Evolutionary conservation across 2,329 filamentous ascomycete species (phyloP).

Genomic region (Ciborinia camelliae): DNA sequence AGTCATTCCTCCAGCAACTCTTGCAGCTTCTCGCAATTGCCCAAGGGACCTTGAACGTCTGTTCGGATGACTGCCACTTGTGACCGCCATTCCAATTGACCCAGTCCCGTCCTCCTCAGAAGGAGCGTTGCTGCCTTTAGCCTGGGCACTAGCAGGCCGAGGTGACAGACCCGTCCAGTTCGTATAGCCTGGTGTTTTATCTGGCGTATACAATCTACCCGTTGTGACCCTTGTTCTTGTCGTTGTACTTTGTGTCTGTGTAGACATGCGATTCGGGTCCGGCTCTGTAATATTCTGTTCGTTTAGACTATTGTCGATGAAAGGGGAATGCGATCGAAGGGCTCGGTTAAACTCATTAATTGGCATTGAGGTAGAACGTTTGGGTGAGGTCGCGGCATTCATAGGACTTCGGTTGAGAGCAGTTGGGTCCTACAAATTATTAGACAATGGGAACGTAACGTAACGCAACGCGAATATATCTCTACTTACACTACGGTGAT

Average conservation of each 20-base stretch:
- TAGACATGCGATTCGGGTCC: slow-evolving; percentile 47
- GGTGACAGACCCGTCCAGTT: slow-evolving; percentile 56
- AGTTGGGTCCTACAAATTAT: slow-evolving; percentile 40
- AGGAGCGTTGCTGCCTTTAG: slow-evolving; percentile 44
- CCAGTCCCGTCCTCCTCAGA: slow-evolving; percentile 26
- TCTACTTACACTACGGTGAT: slow-evolving; percentile 48
- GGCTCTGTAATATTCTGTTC: slow-evolving; percentile 46
- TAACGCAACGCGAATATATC: no score
- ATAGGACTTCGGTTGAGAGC: slow-evolving; percentile 38
- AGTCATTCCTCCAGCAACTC: slow-evolving; percentile 33
- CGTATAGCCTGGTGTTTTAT: slow-evolving; percentile 41
- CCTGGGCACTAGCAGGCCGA: slow-evolving; percentile 58
- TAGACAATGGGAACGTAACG: slow-evolving; percentile 20
- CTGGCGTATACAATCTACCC: slow-evolving; percentile 42
- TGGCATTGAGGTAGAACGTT: slow-evolving; percentile 57
- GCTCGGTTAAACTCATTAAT: slow-evolving; percentile 60
- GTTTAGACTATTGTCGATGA: slow-evolving; percentile 48
- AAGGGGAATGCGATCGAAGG: slow-evolving; percentile 58
- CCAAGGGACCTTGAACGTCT: slow-evolving; percentile 59
- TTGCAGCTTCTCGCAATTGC: slow-evolving; percentile 46
- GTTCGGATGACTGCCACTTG: slow-evolving; percentile 50
- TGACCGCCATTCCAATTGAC: slow-evolving; percentile 59
- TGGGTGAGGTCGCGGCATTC: slow-evolving; percentile 42
- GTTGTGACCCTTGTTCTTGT: slow-evolving; percentile 41
- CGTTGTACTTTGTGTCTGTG: slow-evolving; percentile 39